These are phyloP conservation scores for Hypoxylon sp. DNA, from an alignment of 2,329 filamentous ascomycete species.

Conservation along the genomic window DNA sequence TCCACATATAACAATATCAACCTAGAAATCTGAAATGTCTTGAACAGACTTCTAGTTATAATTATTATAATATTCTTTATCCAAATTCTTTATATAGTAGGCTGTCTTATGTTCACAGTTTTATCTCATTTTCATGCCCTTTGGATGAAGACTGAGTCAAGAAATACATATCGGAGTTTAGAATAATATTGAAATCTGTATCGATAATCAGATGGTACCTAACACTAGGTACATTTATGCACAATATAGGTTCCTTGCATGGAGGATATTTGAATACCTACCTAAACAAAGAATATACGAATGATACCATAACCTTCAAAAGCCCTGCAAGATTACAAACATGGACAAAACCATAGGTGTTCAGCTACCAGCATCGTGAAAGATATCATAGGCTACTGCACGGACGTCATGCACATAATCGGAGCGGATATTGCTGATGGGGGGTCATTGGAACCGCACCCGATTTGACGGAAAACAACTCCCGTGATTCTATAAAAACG, in stretches of 20 bases:
- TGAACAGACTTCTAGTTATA: not conserved
- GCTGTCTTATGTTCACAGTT: not conserved
- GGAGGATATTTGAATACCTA: no score
- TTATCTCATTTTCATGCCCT: not conserved
- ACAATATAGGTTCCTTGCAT: not conserved
- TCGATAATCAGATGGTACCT: no score
- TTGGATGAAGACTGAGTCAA: not conserved
- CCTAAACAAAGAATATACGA: conserved; percentile 3
- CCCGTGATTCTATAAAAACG: conserved; percentile 12
- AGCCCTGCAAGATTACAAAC: conserved; percentile 6
- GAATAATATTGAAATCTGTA: no score
- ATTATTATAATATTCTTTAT: not conserved
- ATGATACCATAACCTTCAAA: not conserved
- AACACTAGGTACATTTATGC: no score
- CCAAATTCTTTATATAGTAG: not conserved
- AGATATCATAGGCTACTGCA: conserved; percentile 28
- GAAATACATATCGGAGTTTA: conserved; percentile 19
- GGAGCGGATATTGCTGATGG: conserved; percentile 31
- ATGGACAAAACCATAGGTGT: conserved; percentile 12
- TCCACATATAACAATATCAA: no score
- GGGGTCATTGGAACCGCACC: conserved; percentile 31
- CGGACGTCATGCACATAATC: conserved; percentile 36
- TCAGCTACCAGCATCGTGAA: conserved; percentile 19
- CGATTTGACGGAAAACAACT: conserved; percentile 33
- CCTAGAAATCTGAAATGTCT: not conserved